phyloP scores from a whole-genome alignment of 2,329 filamentous ascomycete genomes.

The Penicillium sp. region DNA sequence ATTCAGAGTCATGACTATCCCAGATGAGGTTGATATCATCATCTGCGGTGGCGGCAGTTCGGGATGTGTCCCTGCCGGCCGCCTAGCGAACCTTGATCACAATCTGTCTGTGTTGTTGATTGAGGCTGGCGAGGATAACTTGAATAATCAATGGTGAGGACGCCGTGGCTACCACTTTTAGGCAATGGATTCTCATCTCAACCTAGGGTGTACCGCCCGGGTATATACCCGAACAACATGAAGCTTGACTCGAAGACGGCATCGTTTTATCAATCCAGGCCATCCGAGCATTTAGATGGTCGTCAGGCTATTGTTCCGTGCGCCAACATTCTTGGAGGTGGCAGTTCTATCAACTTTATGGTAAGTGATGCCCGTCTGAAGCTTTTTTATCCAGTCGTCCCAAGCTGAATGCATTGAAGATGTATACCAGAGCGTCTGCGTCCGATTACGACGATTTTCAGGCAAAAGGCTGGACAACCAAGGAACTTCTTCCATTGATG shows the following conservation, averaged over 20 bases:
- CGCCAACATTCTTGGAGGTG: conserved; percentile 70
- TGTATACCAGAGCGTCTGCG: conserved; percentile 71
- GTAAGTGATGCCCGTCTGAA: conserved; percentile 38
- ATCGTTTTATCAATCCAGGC: conserved; percentile 75
- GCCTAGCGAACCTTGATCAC: conserved; percentile 71
- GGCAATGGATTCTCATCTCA: neutral
- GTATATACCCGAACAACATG: conserved; percentile 77
- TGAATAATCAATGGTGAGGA: conserved; percentile 68
- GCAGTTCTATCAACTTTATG: conserved; percentile 77
- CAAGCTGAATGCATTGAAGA: conserved; percentile 43
- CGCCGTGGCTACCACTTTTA: too few species aligned
- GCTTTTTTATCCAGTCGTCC: neutral
- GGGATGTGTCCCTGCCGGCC: conserved; percentile 44
- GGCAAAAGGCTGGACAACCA: conserved; percentile 74
- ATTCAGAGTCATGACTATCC: conserved; percentile 57
- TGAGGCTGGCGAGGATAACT: conserved; percentile 69
- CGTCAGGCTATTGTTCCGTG: conserved; percentile 72
- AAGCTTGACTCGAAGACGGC: conserved; percentile 78
- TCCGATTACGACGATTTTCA: conserved; percentile 79
- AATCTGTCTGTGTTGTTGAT: conserved; percentile 70
- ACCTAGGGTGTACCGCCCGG: conserved; percentile 66
- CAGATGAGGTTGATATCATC: conserved; percentile 79
- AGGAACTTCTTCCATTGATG: conserved; percentile 74
- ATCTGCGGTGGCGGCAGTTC: conserved; percentile 72
- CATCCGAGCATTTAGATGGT: conserved; percentile 70